Percentiles rank a stretch among this genome's conserved stretches.
phyloP scores from a whole-genome alignment of 208 protist genomes.

The Trypanosoma theileri region DNA sequence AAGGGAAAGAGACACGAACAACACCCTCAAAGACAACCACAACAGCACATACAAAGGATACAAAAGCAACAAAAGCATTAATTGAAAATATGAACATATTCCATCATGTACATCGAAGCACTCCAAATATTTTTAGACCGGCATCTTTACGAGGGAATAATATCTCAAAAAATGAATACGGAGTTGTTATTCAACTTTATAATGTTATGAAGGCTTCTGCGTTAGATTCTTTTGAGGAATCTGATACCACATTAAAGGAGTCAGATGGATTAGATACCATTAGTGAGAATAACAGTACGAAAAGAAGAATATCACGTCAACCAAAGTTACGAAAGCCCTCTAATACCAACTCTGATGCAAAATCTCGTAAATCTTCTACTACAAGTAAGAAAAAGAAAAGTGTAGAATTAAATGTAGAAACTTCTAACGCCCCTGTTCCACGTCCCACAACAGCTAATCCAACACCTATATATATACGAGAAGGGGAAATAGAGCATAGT shows the following conservation, averaged over 20 bases:
- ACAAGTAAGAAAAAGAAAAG: not conserved
- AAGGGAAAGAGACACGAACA: no score
- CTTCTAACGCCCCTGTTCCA: not conserved
- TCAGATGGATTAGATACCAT: not conserved
- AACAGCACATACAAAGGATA: no score
- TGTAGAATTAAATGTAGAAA: not conserved
- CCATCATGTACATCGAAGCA: no score
- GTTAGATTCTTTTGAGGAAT: not conserved
- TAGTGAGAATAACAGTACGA: not conserved
- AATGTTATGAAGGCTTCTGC: slow-evolving; percentile 13
- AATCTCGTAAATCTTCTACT: not conserved
- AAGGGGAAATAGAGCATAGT: slow-evolving; percentile 11
- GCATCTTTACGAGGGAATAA: slow-evolving; percentile 7
- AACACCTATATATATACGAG: no score
- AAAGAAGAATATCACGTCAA: not conserved
- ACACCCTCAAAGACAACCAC: no score
- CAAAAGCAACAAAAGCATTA: no score
- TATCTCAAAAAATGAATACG: slow-evolving; percentile 27
- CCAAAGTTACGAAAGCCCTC: not conserved
- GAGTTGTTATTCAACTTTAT: slow-evolving; percentile 24
- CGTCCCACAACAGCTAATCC: not conserved
- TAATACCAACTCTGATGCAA: not conserved
- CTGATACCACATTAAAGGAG: not conserved
- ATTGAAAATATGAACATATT: no score
- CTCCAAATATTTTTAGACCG: slow-evolving; percentile 2